Evolutionary conservation across 1,284 basidiomycete genomes (phyloP).

Genomic region (Caloboletus inedulis): DNA sequence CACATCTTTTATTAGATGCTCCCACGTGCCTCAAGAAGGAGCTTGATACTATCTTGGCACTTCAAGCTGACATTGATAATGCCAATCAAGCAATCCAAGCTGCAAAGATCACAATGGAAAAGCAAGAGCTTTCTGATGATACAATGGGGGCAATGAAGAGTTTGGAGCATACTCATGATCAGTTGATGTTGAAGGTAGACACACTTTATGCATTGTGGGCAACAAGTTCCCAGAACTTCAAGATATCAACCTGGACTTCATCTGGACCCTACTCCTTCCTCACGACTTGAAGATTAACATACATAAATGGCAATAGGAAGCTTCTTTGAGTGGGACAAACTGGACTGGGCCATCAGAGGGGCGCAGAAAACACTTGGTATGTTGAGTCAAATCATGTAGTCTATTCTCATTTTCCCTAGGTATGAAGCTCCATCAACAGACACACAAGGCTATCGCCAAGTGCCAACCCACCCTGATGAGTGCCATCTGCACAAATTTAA

Average conservation of each 20-base stretch:
- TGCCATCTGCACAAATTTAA: conserved; percentile 26
- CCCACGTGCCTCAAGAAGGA: conserved; percentile 35
- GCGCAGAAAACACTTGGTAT: not conserved
- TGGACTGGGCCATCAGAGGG: not conserved
- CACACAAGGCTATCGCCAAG: conserved; percentile 24
- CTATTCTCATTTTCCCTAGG: not conserved
- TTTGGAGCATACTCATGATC: not conserved
- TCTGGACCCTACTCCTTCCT: conserved; percentile 31
- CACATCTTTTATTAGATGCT: conserved; percentile 30
- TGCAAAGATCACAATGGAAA: conserved; percentile 6
- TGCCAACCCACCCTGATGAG: conserved; percentile 32
- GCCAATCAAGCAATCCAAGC: conserved; percentile 23
- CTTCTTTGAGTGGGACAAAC: conserved; percentile 39
- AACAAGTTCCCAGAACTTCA: conserved; percentile 33
- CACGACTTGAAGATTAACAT: conserved; percentile 40
- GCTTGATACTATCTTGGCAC: conserved; percentile 34
- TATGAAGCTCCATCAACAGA: conserved; percentile 32
- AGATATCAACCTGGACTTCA: conserved; percentile 32
- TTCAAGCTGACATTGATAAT: conserved; percentile 36
- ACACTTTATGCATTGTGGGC: conserved; percentile 32
- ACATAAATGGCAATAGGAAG: conserved; percentile 33
- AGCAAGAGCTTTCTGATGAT: not conserved
- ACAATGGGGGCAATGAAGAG: not conserved
- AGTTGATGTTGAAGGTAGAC: conserved; percentile 27
- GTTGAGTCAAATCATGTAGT: not conserved